Evolutionary conservation across 768 basidiomycete species (phyloP).

Genomic region (Boletellus emodensis): DNA sequence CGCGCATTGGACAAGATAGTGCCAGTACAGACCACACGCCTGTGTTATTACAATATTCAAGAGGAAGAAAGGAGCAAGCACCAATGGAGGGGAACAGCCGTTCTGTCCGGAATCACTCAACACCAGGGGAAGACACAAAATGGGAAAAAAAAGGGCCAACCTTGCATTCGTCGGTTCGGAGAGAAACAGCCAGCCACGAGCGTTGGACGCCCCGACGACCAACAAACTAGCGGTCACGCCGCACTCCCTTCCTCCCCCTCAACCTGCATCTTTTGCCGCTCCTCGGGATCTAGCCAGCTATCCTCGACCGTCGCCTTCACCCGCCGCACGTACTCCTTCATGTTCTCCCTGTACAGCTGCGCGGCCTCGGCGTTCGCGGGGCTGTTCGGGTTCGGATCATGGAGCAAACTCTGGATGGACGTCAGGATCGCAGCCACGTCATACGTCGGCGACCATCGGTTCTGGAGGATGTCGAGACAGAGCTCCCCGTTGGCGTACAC

Average conservation of each 20-base stretch:
- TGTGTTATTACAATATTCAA: neutral
- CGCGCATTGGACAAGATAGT: neutral
- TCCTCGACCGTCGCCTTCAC: slow-evolving; percentile 94
- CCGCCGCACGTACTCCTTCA: slow-evolving; percentile 95
- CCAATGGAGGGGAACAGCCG: neutral
- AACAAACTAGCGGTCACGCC: neutral
- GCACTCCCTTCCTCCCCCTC: slow-evolving; percentile 22
- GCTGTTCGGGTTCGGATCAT: slow-evolving; percentile 98
- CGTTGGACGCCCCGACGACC: no score
- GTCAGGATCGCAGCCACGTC: slow-evolving; percentile 98
- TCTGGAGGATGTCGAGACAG: slow-evolving; percentile 97
- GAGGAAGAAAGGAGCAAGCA: slow-evolving; percentile 1
- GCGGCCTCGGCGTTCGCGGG: slow-evolving; percentile 99
- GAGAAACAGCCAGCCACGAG: no score
- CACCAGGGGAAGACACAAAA: neutral
- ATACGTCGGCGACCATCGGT: slow-evolving; percentile 98
- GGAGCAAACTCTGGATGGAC: slow-evolving; percentile 89
- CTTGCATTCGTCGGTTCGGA: no score
- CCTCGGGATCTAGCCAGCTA: slow-evolving; percentile 84
- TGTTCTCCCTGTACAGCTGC: slow-evolving; percentile 92
- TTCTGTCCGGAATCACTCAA: neutral
- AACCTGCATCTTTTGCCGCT: slow-evolving; percentile 56
- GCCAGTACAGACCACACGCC: no score
- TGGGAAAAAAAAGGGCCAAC: no score
- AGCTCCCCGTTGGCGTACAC: slow-evolving; percentile 98